Base-by-base conservation (phyloP, 2,329 filamentous ascomycete genomes). In the Gnomoniopsis smithogilvyi region DNA sequence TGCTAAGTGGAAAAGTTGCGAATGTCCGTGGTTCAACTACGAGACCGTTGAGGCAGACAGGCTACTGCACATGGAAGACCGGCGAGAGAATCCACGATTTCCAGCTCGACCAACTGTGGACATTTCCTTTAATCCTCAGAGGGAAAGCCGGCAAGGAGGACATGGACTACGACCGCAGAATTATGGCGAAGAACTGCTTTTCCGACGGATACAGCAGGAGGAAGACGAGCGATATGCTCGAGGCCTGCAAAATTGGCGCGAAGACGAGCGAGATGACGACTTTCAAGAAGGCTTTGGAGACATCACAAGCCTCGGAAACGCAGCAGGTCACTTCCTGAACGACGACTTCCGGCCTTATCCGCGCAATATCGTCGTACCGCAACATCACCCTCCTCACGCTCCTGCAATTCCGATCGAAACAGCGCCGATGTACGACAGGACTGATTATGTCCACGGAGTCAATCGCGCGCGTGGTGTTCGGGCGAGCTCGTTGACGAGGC, bases 11-110 rank as follows among this genome's bases (percentile, higher is more conserved):
- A 94, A 91, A 74, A 86, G 80, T 1, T 96, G 92, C 68, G 85
- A 90, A 55, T 96, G 92, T 65, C 88, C 90, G 0, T 91, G 87
- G 85, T 92, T 93, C 77, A 90, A 87, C 69, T 84, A 87, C 66
- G 80, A 84, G 26, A 64, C 70, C 3, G 70, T 76, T 6, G 83
- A 86, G 54, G 75, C 74, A 14, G 85, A 89, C 63, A 77, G 77
- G 3, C 70, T 84, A 11, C 76, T 80, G 15, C 78, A 84, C 60
- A 79, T 85, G 74, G 74, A 78, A 45, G 71, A 81, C 6, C 77
- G 80, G 1, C 4, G 26, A 30, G 26, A 30, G 4, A 30, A 30
- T 30, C 69, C 74, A 41, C 66, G 33, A 12, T 56, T 56, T 19
- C 52, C 41, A 36, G 49, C 50, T 26, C 60, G 56, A 14, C 49